Percentiles rank a stretch among this genome's conserved stretches.
phyloP scores from a whole-genome alignment of 169 alveolate genomes.

The Cryptosporidium andersoni region DNA sequence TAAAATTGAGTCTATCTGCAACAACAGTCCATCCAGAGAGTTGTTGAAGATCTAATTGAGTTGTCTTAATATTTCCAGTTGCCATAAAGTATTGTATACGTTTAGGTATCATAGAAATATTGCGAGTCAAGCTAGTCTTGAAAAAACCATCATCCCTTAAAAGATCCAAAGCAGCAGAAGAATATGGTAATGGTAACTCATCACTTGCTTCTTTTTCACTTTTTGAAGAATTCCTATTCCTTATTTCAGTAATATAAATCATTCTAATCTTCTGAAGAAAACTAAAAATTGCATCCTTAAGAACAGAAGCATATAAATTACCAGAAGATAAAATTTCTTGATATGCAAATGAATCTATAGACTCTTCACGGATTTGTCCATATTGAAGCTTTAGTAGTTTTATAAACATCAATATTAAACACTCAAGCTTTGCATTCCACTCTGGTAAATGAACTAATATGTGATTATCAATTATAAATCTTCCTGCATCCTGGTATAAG shows the following conservation, averaged over 20 bases:
- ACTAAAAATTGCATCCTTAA: conserved; percentile 80
- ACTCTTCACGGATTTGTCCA: conserved; percentile 57
- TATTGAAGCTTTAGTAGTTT: conserved; percentile 84
- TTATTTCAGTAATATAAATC: conserved; percentile 73
- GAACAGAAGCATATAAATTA: conserved; percentile 80
- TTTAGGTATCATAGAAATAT: conserved; percentile 75
- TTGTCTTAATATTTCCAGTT: conserved; percentile 92
- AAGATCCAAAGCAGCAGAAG: background rate
- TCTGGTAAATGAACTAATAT: conserved; percentile 92
- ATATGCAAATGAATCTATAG: conserved; percentile 83
- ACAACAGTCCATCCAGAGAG: conserved; percentile 97
- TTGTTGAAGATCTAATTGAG: conserved; percentile 88
- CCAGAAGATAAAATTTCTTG: conserved; percentile 87
- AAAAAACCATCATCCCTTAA: conserved; percentile 32
- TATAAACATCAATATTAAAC: conserved; percentile 92
- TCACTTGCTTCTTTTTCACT: conserved; percentile 20
- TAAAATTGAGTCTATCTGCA: conserved; percentile 97
- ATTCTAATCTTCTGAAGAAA: conserved; percentile 73
- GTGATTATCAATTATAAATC: conserved; percentile 88
- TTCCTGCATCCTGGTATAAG: conserved; percentile 94
- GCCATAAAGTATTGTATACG: conserved; percentile 93
- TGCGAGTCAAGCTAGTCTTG: conserved; percentile 15
- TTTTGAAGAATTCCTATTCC: conserved; percentile 13
- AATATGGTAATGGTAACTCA: background rate
- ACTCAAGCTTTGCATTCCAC: conserved; percentile 92